These are phyloP conservation scores for Takashimella koratensis DNA, from an alignment of 1,284 basidiomycete species.

Conservation along the genomic window DNA sequence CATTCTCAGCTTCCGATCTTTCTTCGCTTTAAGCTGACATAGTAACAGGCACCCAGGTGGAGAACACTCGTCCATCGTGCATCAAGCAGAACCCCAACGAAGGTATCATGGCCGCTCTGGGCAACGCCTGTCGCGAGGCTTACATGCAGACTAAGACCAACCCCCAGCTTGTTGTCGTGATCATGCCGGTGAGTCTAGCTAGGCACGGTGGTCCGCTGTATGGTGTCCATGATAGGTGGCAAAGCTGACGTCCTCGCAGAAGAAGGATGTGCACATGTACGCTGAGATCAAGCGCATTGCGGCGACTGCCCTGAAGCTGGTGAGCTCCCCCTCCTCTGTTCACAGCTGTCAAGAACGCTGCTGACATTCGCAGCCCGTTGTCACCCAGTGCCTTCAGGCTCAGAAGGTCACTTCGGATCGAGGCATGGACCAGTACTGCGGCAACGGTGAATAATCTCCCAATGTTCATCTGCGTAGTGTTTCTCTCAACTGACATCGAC, in stretches of 20 bases:
- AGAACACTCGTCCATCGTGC: slow-evolving; percentile 23
- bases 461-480: slow-evolving; percentile 3
- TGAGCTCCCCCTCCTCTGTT: slow-evolving; percentile 1
- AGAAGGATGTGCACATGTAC: slow-evolving; percentile 45
- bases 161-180: slow-evolving; percentile 45
- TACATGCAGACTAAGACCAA: slow-evolving; percentile 29
- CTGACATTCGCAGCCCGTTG: slow-evolving; percentile 41
- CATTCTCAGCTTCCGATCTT: slow-evolving; percentile 1
- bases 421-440: slow-evolving; percentile 51
- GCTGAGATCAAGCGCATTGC: slow-evolving; percentile 48
- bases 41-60: slow-evolving; percentile 31
- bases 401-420: slow-evolving; percentile 43
- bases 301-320: slow-evolving; percentile 18
- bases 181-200: slow-evolving; percentile 36
- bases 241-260: slow-evolving; percentile 10
- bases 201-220: not conserved
- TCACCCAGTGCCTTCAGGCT: slow-evolving; percentile 47
- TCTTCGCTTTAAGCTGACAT: too few relatives aligned
- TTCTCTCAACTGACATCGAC: not conserved
- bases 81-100: slow-evolving; percentile 11
- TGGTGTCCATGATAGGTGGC: not conserved
- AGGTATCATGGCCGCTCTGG: slow-evolving; percentile 21
- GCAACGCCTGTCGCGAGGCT: slow-evolving; percentile 27
- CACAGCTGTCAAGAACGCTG: not conserved
- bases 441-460: slow-evolving; percentile 31